Conservation (phyloP, 1,284 basidiomycete species). For the Austropuccinia psidii region DNA sequence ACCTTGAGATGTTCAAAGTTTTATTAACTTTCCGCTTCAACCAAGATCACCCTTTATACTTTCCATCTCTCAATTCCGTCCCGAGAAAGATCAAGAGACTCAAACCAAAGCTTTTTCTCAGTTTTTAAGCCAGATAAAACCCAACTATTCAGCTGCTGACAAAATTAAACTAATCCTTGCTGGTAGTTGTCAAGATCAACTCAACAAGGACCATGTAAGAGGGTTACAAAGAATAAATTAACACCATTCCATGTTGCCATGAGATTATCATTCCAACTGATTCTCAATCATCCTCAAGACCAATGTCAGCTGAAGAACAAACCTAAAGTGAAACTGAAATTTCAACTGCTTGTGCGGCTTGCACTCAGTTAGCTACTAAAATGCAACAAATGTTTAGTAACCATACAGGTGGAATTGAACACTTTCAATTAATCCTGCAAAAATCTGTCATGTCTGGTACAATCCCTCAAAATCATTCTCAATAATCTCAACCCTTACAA, state of each 20-base stretch:
- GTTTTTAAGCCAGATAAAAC: slow-evolving; percentile 52
- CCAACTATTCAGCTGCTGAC: slow-evolving; percentile 32
- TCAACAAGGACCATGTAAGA: slow-evolving; percentile 65
- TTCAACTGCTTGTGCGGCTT: neutral
- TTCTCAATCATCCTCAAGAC: neutral
- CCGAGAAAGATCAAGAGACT: slow-evolving; percentile 85
- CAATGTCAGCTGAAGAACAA: neutral
- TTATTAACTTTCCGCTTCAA: neutral
- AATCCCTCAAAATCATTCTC: too few species aligned
- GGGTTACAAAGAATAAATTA: slow-evolving; percentile 57
- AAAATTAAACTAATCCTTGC: slow-evolving; percentile 62
- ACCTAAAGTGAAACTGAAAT: neutral
- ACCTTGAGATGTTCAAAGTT: neutral
- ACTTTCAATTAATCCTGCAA: too few species aligned
- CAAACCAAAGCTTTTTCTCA: slow-evolving; percentile 66
- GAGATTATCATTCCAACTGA: neutral
- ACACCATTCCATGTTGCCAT: too few species aligned
- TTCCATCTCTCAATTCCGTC: slow-evolving; percentile 51
- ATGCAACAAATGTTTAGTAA: too few species aligned
- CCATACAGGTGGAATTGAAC: too few species aligned
- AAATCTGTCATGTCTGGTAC: too few species aligned
- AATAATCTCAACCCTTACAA: too few species aligned
- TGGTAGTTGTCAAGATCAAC: slow-evolving; percentile 71
- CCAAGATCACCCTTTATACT: neutral
- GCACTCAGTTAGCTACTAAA: too few species aligned